Base-by-base conservation (phyloP, 2,329 filamentous ascomycete genomes). In the Cordyceps cicadae region DNA sequence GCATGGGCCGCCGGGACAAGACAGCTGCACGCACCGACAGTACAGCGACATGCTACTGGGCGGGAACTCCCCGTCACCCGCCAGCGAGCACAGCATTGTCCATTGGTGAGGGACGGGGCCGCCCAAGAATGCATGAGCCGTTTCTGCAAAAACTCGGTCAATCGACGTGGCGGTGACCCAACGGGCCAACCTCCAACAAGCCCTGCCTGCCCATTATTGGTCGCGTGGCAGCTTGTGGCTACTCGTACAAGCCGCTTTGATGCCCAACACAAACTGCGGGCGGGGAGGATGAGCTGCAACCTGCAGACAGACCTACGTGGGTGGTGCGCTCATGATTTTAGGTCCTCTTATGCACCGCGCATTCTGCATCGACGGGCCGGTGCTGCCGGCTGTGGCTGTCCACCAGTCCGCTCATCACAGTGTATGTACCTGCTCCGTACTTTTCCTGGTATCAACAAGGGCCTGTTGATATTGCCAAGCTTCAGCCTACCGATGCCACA, bases 101-200 rank as follows among this genome's bases (percentile, higher is more conserved):
- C 12, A 9, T 11, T 49, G 26, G 32, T 12, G 26, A 32, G n/a
- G 29, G 49, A 5, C 3, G 49, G 48, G 57, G 49, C n/a, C 29
- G 45, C 19, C 41, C n/a, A 19, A 19, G n/a, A 53, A 24, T 24
- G 43, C 58, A 49, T 29, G 21, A 19, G 54, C 37, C 15, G 53
- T 52, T 46, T 61, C 59, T 49, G n/a, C 34, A 51, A 61, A 59
- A 61, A 61, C 53, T 61, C 59, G 59, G 59, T 61, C 59, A 61
- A 61, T 57, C 52, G 54, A 61, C 59, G 53, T 61, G 59, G 59
- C 59, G 59, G 59, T 61, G 53, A 57, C 59, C 48, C 46, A 61
- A 61, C 19, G 59, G 59, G 48, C 46, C 59, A 57, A 52, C 26
- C 34, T 37, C 34, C 34, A 56, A 29, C 48, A 46, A 46, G 56